Conservation (phyloP, 2,329 filamentous ascomycete species). For the Alternaria metachromatica region DNA sequence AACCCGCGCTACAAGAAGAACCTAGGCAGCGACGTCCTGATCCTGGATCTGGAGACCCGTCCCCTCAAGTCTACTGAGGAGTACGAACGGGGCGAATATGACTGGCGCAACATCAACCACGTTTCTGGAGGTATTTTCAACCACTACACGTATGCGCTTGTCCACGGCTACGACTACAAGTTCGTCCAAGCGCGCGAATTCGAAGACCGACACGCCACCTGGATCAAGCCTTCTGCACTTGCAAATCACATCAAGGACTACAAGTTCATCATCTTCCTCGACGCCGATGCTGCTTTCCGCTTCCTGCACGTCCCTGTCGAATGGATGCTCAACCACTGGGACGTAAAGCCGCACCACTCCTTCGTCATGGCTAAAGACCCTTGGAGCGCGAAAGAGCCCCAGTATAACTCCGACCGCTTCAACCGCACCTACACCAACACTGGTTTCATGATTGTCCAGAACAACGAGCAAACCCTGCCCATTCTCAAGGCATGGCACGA, state of each 20-base stretch:
- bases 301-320: slow-evolving; percentile 57
- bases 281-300: slow-evolving; percentile 57
- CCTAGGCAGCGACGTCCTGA: slow-evolving; percentile 44
- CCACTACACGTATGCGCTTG: slow-evolving; percentile 50
- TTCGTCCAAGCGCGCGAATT: slow-evolving; percentile 53
- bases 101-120: slow-evolving; percentile 48
- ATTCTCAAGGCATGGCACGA: slow-evolving; percentile 59
- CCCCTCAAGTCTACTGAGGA: slow-evolving; percentile 40
- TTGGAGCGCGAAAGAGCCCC: slow-evolving; percentile 37
- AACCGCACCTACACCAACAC: slow-evolving; percentile 58
- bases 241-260: slow-evolving; percentile 47
- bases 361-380: slow-evolving; percentile 57
- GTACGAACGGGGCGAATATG: slow-evolving; percentile 40
- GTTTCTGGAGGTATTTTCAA: slow-evolving; percentile 47
- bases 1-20: slow-evolving; percentile 42
- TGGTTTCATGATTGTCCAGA: slow-evolving; percentile 62
- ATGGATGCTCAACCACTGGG: slow-evolving; percentile 60
- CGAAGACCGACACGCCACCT: slow-evolving; percentile 53
- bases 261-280: slow-evolving; percentile 58
- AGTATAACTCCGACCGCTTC: slow-evolving; percentile 52
- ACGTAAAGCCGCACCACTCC: slow-evolving; percentile 51
- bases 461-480: slow-evolving; percentile 56
- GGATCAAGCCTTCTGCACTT: slow-evolving; percentile 54
- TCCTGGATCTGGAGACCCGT: slow-evolving; percentile 47
- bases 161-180: slow-evolving; percentile 60